phyloP scores from a whole-genome alignment of 2,329 filamentous ascomycete genomes.

The Aspergillus felis region DNA sequence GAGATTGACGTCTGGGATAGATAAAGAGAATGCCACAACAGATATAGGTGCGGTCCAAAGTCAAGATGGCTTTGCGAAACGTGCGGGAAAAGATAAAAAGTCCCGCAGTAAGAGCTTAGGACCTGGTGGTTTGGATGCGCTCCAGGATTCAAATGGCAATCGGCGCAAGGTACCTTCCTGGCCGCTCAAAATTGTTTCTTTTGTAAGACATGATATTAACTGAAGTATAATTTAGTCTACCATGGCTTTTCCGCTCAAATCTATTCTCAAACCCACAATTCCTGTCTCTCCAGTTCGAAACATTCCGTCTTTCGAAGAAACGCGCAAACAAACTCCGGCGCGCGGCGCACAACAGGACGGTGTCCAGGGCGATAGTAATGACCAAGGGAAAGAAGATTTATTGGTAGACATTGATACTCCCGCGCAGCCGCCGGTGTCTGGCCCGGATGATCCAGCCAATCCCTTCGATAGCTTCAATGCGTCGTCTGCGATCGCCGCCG shows the following conservation, averaged over 20 bases:
- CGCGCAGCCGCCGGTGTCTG: slow-evolving; percentile 26
- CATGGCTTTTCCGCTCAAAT: slow-evolving; percentile 49
- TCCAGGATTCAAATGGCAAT: slow-evolving; percentile 72
- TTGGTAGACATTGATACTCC: slow-evolving; percentile 44
- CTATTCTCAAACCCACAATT: slow-evolving; percentile 78
- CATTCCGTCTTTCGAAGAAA: slow-evolving; percentile 59
- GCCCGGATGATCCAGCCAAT: slow-evolving; percentile 43
- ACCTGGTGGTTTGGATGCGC: slow-evolving; percentile 79
- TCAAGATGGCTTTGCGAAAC: slow-evolving; percentile 19
- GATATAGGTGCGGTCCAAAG: slow-evolving; percentile 53
- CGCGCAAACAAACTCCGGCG: slow-evolving; percentile 38
- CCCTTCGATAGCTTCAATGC: slow-evolving; percentile 46
- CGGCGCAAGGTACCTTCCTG: slow-evolving; percentile 63
- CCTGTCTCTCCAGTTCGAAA: slow-evolving; percentile 61
- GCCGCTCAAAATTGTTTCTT: neutral
- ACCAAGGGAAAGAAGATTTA: slow-evolving; percentile 27
- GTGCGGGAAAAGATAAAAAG: slow-evolving; percentile 55
- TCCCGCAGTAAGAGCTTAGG: slow-evolving; percentile 94
- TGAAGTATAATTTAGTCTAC: slow-evolving; percentile 33
- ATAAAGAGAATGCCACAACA: slow-evolving; percentile 75
- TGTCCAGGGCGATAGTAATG: slow-evolving; percentile 14
- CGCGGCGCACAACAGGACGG: slow-evolving; percentile 26
- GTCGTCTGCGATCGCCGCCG: slow-evolving; percentile 56
- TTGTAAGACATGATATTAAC: slow-evolving; percentile 4
- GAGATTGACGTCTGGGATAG: slow-evolving; percentile 46